Evolutionary conservation across 2,329 filamentous ascomycete species (phyloP), one percentile per base, ranked within the genome.

Genomic region (Fusarium sp.): DNA sequence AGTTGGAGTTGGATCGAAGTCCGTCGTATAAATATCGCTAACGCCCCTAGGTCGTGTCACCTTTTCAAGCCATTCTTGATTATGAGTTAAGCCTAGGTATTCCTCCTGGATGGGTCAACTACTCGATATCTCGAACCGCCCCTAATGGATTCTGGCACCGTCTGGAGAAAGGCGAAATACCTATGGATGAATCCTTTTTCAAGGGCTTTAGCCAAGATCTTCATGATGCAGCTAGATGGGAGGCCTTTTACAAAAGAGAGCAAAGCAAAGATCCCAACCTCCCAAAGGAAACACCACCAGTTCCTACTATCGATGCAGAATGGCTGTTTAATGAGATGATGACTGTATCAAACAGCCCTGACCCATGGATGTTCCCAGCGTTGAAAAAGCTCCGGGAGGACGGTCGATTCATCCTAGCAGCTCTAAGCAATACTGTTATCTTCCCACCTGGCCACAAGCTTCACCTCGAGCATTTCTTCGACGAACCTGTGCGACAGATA

Each of bases 271-370:
- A 83, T 62, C 79, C 81, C 2, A 76, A 60, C 26, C 79, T 82
- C 13, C 79, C 79, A 23, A 74, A 63, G 18, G 71, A 80, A 16
- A 73, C 85, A 0, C 92, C 92, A 2, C 84, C 89, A 0, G 77
- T 94, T 1, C 95, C 95, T 0, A 78, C 83, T 3, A 85, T 98
- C 45, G 90, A 98, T 74, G 92, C 88, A 15, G 89, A 93, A 76
- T 88, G 82, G 80, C 83, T 99, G 30, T 97, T 97, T 82, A 92
- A 92, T 86, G 87, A 91, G 74, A 98, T 98, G 94, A 97, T 98
- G 93, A 80, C 84, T 6, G 80, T 85, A 13, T 90, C 92, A 12
- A 84, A 88, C 8, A 80, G 82, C 2, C 89, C 92, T 1, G 95
- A 99, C 77, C 93, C 93, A 6, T 92, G 91, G 84, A 96, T 98